These are phyloP conservation scores for Umbelopsis isabellina DNA, from an alignment of 192 early-diverging fungal genomes.

Conservation along the genomic window DNA sequence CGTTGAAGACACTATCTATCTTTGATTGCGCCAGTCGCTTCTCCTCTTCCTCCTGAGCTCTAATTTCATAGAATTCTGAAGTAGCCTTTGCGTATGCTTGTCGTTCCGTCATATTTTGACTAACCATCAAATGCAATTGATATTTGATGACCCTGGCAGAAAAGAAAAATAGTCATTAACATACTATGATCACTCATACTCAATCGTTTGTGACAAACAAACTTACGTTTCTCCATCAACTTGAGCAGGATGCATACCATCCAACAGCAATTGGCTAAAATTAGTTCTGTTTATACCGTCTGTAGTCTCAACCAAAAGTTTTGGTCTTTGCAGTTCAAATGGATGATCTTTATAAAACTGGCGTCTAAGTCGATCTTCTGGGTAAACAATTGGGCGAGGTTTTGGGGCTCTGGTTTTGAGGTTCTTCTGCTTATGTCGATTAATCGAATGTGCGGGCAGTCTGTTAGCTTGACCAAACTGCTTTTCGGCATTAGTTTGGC, in stretches of 20 bases:
- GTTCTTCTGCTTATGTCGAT: slow-evolving; percentile 52
- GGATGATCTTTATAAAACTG: slow-evolving; percentile 95
- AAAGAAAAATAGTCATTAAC: slow-evolving; percentile 7
- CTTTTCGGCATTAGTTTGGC: slow-evolving; percentile 16
- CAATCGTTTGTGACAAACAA: background rate
- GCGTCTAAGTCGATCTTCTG: slow-evolving; percentile 84
- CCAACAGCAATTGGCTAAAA: slow-evolving; percentile 58
- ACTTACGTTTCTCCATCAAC: slow-evolving; percentile 88
- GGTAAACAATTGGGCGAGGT: slow-evolving; percentile 80
- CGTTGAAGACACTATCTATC: slow-evolving; percentile 31
- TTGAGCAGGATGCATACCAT: slow-evolving; percentile 50
- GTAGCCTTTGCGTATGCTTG: slow-evolving; percentile 82
- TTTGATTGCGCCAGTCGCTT: slow-evolving; percentile 66
- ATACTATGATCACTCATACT: background rate
- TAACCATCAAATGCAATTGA: slow-evolving; percentile 78
- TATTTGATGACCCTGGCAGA: slow-evolving; percentile 78
- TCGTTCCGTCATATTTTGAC: slow-evolving; percentile 62
- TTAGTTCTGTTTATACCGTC: slow-evolving; percentile 52
- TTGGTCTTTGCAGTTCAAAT: slow-evolving; percentile 79
- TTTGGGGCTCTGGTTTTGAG: slow-evolving; percentile 61
- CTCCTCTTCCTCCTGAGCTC: slow-evolving; percentile 78
- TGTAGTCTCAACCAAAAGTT: slow-evolving; percentile 69
- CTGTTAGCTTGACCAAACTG: background rate
- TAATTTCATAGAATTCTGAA: slow-evolving; percentile 77
- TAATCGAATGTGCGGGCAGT: background rate